These are phyloP conservation scores for Clathrospora elynae DNA, from an alignment of 2,329 filamentous ascomycete species.

Conservation along the genomic window DNA sequence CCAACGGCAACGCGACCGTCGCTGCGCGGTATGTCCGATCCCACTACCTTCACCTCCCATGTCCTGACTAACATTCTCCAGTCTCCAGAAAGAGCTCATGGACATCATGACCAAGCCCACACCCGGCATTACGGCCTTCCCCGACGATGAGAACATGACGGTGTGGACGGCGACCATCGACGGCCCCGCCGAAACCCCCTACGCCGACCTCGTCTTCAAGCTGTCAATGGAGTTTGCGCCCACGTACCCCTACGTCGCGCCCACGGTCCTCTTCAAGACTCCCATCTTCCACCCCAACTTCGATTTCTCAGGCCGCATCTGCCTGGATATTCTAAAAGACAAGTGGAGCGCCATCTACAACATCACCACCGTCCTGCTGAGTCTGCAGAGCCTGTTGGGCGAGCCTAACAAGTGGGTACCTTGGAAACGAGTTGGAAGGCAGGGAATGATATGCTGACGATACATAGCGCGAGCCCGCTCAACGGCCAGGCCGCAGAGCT, in stretches of 20 bases:
- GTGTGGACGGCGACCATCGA: constrained; percentile 93
- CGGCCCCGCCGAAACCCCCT: constrained; percentile 89
- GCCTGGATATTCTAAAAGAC: constrained; percentile 96
- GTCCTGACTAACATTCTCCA: constrained; percentile 48
- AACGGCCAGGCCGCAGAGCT: constrained; percentile 96
- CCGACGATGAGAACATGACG: constrained; percentile 81
- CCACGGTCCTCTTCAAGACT: constrained; percentile 94
- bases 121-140: constrained; percentile 93
- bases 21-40: constrained; percentile 53
- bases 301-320: constrained; percentile 96
- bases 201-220: constrained; percentile 86
- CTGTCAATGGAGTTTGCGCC: constrained; percentile 87
- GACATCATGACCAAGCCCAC: constrained; percentile 95
- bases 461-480: constrained; percentile 78
- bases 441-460: constrained; percentile 18
- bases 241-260: constrained; percentile 91
- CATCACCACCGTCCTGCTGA: constrained; percentile 88
- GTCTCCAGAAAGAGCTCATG: constrained; percentile 97
- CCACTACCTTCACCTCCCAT: constrained; percentile 45
- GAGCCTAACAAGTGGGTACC: constrained; percentile 92
- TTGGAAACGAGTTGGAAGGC: no score
- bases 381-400: constrained; percentile 90
- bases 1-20: constrained; percentile 51
- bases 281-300: constrained; percentile 99
- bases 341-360: constrained; percentile 99